phyloP scores from a whole-genome alignment of 164 flowering plant species.

The Malania oleifera region DNA sequence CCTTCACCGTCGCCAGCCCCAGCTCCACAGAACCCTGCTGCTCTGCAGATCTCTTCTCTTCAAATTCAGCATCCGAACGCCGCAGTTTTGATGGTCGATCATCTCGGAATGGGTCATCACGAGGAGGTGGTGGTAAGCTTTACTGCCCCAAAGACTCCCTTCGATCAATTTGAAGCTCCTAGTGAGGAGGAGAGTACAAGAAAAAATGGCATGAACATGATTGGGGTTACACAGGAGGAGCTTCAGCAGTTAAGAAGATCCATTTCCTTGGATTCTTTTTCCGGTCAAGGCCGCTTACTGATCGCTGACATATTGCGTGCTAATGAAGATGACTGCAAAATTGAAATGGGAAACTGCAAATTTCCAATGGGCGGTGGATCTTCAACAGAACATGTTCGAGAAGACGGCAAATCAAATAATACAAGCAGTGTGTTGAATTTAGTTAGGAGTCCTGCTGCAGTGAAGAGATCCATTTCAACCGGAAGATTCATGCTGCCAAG shows the following conservation, averaged over 20 bases:
- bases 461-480: slow-evolving; percentile 23
- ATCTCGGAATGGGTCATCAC: background rate
- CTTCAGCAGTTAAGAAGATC: slow-evolving; percentile 17
- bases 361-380: slow-evolving; percentile 12
- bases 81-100: slow-evolving; percentile 7
- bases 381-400: background rate
- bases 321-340: slow-evolving; percentile 7
- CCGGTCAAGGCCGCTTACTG: slow-evolving; percentile 1
- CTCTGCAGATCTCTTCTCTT: too few relatives aligned
- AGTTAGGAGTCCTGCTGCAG: slow-evolving; percentile 7
- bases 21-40: too few relatives aligned
- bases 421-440: background rate
- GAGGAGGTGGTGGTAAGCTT: slow-evolving; percentile 9
- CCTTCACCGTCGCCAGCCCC: too few relatives aligned
- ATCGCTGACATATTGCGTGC: slow-evolving; percentile 17
- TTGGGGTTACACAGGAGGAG: slow-evolving; percentile 5
- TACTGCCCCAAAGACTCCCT: slow-evolving; percentile 9
- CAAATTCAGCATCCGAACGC: background rate
- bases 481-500: slow-evolving; percentile 21
- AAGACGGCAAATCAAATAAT: background rate
- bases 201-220: background rate
- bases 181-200: background rate
- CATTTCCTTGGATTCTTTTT: slow-evolving; percentile 12
- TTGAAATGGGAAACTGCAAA: too few relatives aligned
- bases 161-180: background rate